Percentiles rank a stretch among this genome's conserved stretches.
Evolutionary conservation across 2,329 filamentous ascomycete species (phyloP).

Genomic region (Sporothrix brasiliensis): DNA sequence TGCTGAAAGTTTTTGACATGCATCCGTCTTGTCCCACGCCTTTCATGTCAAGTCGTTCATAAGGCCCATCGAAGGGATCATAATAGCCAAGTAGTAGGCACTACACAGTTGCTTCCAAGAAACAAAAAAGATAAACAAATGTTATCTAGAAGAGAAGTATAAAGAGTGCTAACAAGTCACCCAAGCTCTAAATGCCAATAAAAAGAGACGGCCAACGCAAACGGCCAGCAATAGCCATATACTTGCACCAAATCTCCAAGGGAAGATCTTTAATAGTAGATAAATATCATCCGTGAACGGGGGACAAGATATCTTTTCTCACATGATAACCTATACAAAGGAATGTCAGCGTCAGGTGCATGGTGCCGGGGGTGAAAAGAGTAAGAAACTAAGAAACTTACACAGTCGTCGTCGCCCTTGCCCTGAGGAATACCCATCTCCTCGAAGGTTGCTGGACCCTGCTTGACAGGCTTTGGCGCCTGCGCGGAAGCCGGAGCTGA

Average conservation of each 20-base stretch:
- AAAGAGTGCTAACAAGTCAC: conserved; percentile 12
- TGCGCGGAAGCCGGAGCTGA: conserved; percentile 8
- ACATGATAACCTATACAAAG: conserved; percentile 25
- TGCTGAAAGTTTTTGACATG: not conserved
- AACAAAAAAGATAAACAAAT: not conserved
- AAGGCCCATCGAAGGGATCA: not conserved
- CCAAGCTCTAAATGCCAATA: conserved; percentile 19
- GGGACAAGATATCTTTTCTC: not conserved
- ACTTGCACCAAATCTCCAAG: not conserved
- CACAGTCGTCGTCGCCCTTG: conserved; percentile 87
- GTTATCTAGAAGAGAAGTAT: not conserved
- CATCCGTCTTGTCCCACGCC: not conserved
- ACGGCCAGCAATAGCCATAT: not conserved
- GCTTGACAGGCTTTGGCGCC: conserved; percentile 41
- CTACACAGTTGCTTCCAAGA: not conserved
- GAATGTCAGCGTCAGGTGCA: conserved; percentile 1
- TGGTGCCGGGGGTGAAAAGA: not conserved
- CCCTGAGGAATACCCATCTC: conserved; percentile 92
- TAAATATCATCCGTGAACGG: too few species aligned
- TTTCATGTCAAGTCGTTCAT: not conserved
- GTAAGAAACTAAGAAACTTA: conserved; percentile 53
- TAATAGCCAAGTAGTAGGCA: not conserved
- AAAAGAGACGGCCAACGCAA: not conserved
- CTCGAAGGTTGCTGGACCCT: conserved; percentile 93
- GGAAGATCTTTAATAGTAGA: not conserved